Evolutionary conservation across 768 basidiomycete species (phyloP).

Genomic region (Udeniomyces megalosporus): DNA sequence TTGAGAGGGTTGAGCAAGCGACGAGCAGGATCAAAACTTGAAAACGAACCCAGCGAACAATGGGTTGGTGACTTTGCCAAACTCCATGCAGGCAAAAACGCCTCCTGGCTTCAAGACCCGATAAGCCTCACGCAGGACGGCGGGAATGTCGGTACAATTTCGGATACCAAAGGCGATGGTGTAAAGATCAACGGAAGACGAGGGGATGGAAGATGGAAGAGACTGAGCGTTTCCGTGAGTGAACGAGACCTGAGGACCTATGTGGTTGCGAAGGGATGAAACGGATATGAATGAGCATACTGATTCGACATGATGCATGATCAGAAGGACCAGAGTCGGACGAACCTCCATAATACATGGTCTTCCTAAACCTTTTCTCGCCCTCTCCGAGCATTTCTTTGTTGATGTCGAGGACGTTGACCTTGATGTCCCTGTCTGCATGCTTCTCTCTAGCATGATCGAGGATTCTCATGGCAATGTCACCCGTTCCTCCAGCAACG

Average conservation of each 20-base stretch:
- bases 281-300: neutral
- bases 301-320: neutral
- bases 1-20: neutral
- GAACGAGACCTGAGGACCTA: slow-evolving; percentile 85
- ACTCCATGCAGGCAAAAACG: slow-evolving; percentile 87
- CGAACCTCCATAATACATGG: slow-evolving; percentile 93
- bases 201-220: slow-evolving; percentile 50
- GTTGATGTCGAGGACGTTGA: slow-evolving; percentile 88
- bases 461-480: slow-evolving; percentile 85
- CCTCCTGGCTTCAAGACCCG: slow-evolving; percentile 93
- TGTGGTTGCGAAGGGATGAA: too few relatives aligned
- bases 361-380: slow-evolving; percentile 74
- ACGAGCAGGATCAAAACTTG: neutral
- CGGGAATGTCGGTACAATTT: slow-evolving; percentile 84
- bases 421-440: slow-evolving; percentile 72
- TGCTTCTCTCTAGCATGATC: slow-evolving; percentile 79
- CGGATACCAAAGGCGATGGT: slow-evolving; percentile 98
- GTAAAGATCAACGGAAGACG: slow-evolving; percentile 82
- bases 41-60: slow-evolving; percentile 56
- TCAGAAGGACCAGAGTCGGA: slow-evolving; percentile 26
- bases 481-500: slow-evolving; percentile 90
- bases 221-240: slow-evolving; percentile 83
- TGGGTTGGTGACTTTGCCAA: slow-evolving; percentile 81
- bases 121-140: slow-evolving; percentile 73
- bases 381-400: slow-evolving; percentile 90